phyloP scores from a whole-genome alignment of 2,329 filamentous ascomycete genomes.

The Pseudogymnoascus sp. region DNA sequence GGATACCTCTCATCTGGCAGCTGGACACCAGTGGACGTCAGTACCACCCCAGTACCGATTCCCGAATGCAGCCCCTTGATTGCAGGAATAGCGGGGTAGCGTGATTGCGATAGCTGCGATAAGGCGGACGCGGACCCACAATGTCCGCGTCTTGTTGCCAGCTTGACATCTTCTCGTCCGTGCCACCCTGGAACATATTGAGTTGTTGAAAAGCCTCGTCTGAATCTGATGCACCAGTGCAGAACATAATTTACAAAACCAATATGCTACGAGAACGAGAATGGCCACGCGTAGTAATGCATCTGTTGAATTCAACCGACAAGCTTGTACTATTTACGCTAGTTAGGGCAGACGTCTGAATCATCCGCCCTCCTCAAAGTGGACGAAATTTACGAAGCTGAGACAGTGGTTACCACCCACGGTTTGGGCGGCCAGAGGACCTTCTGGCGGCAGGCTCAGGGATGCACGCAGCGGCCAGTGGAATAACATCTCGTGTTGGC shows the following conservation, averaged over 20 bases:
- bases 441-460: no score
- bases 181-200: background rate
- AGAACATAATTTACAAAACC: background rate
- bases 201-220: background rate
- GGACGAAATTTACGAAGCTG: no score
- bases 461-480: no score
- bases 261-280: background rate
- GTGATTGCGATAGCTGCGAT: background rate
- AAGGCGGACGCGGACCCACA: background rate
- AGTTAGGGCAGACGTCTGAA: no score
- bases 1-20: background rate
- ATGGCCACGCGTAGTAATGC: no score
- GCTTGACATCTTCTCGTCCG: background rate
- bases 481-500: no score
- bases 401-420: no score
- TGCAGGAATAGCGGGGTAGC: background rate
- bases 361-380: no score
- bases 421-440: no score
- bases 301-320: no score
- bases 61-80: background rate
- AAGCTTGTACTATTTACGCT: no score
- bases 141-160: background rate
- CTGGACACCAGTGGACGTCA: background rate
- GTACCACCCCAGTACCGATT: constrained; percentile 8
- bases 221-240: background rate